phyloP scores from a whole-genome alignment of 805 yeast genomes.

The Ogataea wickerhamii region DNA sequence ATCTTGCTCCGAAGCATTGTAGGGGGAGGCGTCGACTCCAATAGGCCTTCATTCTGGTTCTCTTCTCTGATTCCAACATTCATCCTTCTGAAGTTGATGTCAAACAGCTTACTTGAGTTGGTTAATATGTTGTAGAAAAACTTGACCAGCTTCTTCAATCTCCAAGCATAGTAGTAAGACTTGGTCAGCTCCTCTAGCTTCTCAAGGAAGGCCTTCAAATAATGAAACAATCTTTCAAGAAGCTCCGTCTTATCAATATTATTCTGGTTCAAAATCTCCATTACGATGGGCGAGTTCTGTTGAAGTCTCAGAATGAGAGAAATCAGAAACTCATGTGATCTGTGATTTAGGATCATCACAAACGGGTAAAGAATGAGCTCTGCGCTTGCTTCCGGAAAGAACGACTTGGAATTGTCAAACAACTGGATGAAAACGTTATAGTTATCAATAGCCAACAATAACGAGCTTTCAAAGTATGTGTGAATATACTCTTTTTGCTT shows the following conservation, averaged over 20 bases:
- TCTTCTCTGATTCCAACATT: conserved; percentile 18
- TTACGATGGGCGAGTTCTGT: conserved; percentile 33
- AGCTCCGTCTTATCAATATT: conserved; percentile 35
- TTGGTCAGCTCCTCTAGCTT: conserved; percentile 36
- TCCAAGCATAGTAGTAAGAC: conserved; percentile 44
- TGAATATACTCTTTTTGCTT: conserved; percentile 31
- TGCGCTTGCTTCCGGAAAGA: conserved; percentile 36
- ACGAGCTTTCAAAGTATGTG: conserved; percentile 34
- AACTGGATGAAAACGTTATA: conserved; percentile 34
- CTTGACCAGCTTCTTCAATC: conserved; percentile 39
- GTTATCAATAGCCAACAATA: conserved; percentile 36
- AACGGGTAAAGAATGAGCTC: conserved; percentile 49
- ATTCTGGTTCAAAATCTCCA: conserved; percentile 32
- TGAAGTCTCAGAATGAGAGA: conserved; percentile 48
- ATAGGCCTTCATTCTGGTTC: conserved; percentile 9
- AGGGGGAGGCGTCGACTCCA: conserved; percentile 13
- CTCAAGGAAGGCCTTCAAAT: conserved; percentile 33
- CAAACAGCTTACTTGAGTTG: conserved; percentile 34
- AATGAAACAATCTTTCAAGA: conserved; percentile 31
- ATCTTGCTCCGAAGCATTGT: conserved; percentile 1
- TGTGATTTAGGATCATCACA: conserved; percentile 49
- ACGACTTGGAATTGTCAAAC: conserved; percentile 26
- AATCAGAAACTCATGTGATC: conserved; percentile 57
- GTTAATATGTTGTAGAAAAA: conserved; percentile 35
- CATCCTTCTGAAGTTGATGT: conserved; percentile 30